These are phyloP conservation scores for Auricularia cornea DNA, from an alignment of 768 basidiomycete species.

Conservation along the genomic window DNA sequence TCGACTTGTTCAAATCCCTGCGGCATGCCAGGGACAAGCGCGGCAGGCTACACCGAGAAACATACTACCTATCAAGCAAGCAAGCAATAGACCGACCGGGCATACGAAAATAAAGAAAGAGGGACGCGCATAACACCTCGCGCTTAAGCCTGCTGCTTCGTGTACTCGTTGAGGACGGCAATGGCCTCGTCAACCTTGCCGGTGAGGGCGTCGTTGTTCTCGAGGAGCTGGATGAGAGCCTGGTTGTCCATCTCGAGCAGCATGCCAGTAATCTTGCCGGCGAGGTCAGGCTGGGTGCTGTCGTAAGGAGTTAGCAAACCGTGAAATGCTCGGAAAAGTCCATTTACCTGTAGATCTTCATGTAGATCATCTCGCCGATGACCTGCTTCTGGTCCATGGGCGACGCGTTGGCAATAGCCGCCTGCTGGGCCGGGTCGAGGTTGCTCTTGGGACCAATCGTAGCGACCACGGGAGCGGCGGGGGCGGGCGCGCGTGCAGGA, in stretches of 20 bases:
- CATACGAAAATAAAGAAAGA: neutral
- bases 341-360: slow-evolving; percentile 75
- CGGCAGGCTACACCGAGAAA: neutral
- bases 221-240: slow-evolving; percentile 85
- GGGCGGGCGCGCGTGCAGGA: slow-evolving; percentile 23
- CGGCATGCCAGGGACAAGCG: neutral
- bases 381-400: slow-evolving; percentile 96
- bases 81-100: neutral
- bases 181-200: slow-evolving; percentile 91
- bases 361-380: slow-evolving; percentile 93
- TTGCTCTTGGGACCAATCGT: slow-evolving; percentile 33
- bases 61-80: neutral
- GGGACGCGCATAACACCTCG: neutral
- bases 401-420: slow-evolving; percentile 44
- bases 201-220: slow-evolving; percentile 71
- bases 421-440: slow-evolving; percentile 44
- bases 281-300: slow-evolving; percentile 82
- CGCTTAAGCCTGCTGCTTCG: slow-evolving; percentile 36
- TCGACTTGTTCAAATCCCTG: neutral
- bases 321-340: slow-evolving; percentile 4
- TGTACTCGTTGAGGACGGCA: slow-evolving; percentile 78
- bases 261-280: slow-evolving; percentile 99
- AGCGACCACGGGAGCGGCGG: slow-evolving; percentile 38
- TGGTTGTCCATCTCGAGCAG: slow-evolving; percentile 97
- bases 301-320: slow-evolving; percentile 3